Evolutionary conservation across 2,329 filamentous ascomycete genomes (phyloP).

Genomic region (Sordariomycetes sp.): DNA sequence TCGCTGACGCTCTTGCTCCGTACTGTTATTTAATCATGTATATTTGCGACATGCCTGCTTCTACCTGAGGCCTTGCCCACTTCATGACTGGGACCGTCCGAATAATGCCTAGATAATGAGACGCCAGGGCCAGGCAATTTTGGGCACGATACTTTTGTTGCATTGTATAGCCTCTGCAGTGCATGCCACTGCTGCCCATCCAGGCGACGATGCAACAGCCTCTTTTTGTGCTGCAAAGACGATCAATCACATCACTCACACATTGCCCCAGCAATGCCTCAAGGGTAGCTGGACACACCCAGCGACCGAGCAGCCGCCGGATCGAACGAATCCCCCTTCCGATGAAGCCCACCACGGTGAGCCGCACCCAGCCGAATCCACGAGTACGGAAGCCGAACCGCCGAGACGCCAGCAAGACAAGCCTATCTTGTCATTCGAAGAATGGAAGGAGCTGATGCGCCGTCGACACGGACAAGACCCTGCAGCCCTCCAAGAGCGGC

Average conservation of each 20-base stretch:
- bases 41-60: too few species aligned
- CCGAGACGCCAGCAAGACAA: conserved; percentile 14
- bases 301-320: background rate
- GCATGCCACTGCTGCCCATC: background rate
- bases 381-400: background rate
- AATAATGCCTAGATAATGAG: background rate
- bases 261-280: conserved; percentile 65
- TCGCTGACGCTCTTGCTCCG: too few species aligned
- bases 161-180: too few species aligned
- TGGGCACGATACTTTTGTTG: background rate
- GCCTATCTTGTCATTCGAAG: conserved; percentile 89
- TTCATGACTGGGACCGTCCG: background rate
- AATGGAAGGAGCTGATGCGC: conserved; percentile 94
- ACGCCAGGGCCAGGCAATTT: background rate
- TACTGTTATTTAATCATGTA: too few species aligned
- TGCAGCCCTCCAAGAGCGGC: conserved; percentile 32
- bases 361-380: background rate
- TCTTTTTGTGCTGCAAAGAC: conserved; percentile 23
- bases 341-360: conserved; percentile 5
- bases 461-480: conserved; percentile 69
- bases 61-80: too few species aligned
- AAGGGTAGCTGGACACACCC: conserved; percentile 43
- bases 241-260: conserved; percentile 75
- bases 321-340: background rate
- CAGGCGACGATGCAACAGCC: background rate